Base-by-base conservation (phyloP, 257 asterid genomes). In the Gentiana dahurica region DNA sequence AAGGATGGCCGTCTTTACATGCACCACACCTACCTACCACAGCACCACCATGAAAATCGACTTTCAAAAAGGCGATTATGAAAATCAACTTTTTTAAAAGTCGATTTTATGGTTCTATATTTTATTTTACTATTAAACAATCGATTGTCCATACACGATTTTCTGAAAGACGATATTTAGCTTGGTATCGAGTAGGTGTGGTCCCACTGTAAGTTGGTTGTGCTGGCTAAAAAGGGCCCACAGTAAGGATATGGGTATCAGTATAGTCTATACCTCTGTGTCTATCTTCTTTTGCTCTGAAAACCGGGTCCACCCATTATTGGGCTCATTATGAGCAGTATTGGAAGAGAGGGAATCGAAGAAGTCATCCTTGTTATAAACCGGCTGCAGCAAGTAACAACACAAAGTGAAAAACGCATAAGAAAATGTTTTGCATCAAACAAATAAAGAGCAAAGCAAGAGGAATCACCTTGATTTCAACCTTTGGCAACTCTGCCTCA, bases 281-380 rank as follows among this genome's bases (percentile, higher is more conserved):
- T 92, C 99, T 38, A 85, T 63, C 93, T 88, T 92, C 87, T 81
- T 78, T 73, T 85, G 95, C 78, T 92, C 99, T 0, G 95, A 88
- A 59, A 83, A 92, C 73, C 94, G 79, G 24, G 94, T 51, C 83
- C 99, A 81, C 64, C 76, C 94, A 61, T 78, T 77, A 72, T 72
- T 83, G 12, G 75, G 73, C 53, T 68, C 75, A 54, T 80, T 73
- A 64, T 55, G 75, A 68, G 65, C 48, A 8, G 95, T 62, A 34
- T 77, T 81, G 72, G 77, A 76, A 38, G 99, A 92, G 49, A 92
- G 75, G 7, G 87, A 71, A 54, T 92, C 97, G 10, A 92, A 92
- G 68, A 92, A 92, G 70, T 92, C 97, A 43, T 92, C 97, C 81
- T 92, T 92, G 24, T 88, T 83, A 67, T 88, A 92, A 55, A 70